Evolutionary conservation across 352 stramenopile genomes (phyloP), one percentile per base, ranked within the genome.

Genomic region (Pythium vanterpoolii): DNA sequence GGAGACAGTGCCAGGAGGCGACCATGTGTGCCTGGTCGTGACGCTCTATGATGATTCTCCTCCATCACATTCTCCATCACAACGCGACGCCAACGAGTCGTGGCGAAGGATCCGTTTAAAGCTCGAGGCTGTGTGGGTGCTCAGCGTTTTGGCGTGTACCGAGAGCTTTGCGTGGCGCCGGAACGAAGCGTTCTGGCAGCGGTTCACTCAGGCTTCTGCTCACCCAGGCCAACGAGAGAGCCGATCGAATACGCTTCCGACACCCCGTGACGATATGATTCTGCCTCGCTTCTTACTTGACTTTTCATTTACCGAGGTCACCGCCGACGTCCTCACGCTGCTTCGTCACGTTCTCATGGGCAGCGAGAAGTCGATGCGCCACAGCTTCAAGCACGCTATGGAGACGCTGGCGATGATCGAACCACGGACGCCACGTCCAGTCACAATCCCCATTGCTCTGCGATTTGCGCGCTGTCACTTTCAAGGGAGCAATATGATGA

Each of bases 261-360:
- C 55, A 2, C 34, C 48, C 10, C 54, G 62, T 1, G 62, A 69
- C 34, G 62, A 69, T 34, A 31, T 11, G n/a, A 13, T 53, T 7
- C 68, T 76, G 62, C 74, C 68, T 2, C 54, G 64, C 0, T 86
- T 84, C 23, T 14, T 73, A 13, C 48, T 86, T 13, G 62, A 80
- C 19, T 80, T 82, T 36, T 62, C 63, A 0, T 69, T 60, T 21
- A 18, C 66, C 9, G 51, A 69, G 23, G 34, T 86, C 9, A 70
- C 70, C 5, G 43, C 47, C 1, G 56, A 79, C 1, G 7, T 80
- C 14, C 19, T 86, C 23, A 47, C 34, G 27, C 52, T 82, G 10
- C 60, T 66, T 18, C 47, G 61, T 2, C 49, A 57, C 14, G 64
- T 69, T 14, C 45, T 79, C 14, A 49, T 64, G 23, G 71, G 49